Evolutionary conservation across 805 yeast genomes (phyloP).

Genomic region (Teunomyces aglyptinius): DNA sequence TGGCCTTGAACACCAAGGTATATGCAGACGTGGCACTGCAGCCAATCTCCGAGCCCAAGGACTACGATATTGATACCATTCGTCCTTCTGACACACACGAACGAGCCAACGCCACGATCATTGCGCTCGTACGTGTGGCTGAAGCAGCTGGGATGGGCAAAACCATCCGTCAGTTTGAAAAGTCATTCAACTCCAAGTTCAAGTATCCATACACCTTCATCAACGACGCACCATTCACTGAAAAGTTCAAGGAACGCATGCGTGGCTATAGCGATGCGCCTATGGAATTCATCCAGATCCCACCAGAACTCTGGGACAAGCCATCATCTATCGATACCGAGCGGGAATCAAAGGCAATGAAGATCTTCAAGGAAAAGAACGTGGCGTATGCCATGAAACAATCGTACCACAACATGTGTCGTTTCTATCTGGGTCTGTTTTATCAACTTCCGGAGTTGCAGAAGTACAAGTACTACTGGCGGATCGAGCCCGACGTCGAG

Average conservation of each 20-base stretch:
- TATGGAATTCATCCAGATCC: conserved; percentile 40
- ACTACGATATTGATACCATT: conserved; percentile 27
- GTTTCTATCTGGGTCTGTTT: conserved; percentile 68
- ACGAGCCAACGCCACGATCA: conserved; percentile 72
- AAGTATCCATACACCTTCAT: conserved; percentile 79
- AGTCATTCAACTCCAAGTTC: conserved; percentile 64
- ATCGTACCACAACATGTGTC: conserved; percentile 83
- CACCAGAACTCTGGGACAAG: conserved; percentile 52
- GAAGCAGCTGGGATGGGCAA: conserved; percentile 50
- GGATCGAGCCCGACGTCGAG: conserved; percentile 72
- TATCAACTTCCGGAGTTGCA: conserved; percentile 61
- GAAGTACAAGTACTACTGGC: conserved; percentile 72
- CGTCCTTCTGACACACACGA: conserved; percentile 30
- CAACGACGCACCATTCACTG: conserved; percentile 66
- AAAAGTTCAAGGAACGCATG: conserved; percentile 51
- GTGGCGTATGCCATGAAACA: conserved; percentile 59
- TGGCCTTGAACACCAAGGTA: conserved; percentile 35
- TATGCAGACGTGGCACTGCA: conserved; percentile 35
- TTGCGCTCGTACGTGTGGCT: conserved; percentile 68
- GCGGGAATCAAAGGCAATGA: conserved; percentile 40
- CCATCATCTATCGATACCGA: conserved; percentile 55
- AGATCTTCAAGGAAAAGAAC: conserved; percentile 36
- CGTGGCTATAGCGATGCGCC: conserved; percentile 28
- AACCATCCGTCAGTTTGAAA: conserved; percentile 63
- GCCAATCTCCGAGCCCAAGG: conserved; percentile 50